Evolutionary conservation across 164 flowering plant species (phyloP), one percentile per base, ranked within the genome.

Genomic region (Magnolia officinalis): DNA sequence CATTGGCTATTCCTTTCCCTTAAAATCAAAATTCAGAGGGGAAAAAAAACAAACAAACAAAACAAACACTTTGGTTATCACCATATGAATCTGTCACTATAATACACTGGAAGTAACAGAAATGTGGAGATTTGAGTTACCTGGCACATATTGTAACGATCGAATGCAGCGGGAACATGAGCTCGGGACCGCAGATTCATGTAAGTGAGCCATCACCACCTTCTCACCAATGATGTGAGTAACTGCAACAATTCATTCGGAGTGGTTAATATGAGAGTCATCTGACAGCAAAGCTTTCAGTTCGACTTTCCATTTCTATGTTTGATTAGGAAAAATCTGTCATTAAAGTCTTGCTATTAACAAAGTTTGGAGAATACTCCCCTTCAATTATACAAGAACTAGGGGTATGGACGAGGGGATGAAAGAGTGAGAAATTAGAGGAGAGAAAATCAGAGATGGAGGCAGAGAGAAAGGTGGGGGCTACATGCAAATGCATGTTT

Each of bases 181-280:
- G 31, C 49, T 68, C 20, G 16, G 51, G 50, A 29, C n/a, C 5
- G 8, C 71, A 16, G 14, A 64, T 16, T 31, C 68, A 68, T 68
- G 50, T 11, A 6, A 68, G 71, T 6, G n/a, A 29, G 58, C 29
- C n/a, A 49, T 91, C 87, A 94, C 97, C 98, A 92, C 77, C 85
- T 83, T 70, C 98, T 86, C 20, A 92, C 85, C 70, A 94, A 85
- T 51, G 97, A 94, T 18, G 92, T 89, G 69, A 94, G 94, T 86
- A 94, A 80, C 98, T 94, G 93, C 90, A 82, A 69, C 64, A 80
- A 68, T 20, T 67, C 63, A 3, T 24, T 10, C 2, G 0, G 2
- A 50, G 31, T 16, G 16, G n/a, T 45, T n/a, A 63, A 18, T 11
- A 21, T 20, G 11, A 13, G 21, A 18, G 26, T 16, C 23, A 18